Evolutionary conservation across 805 yeast species (phyloP), one percentile per base, ranked within the genome.

Genomic region (Dipodascus albidus): DNA sequence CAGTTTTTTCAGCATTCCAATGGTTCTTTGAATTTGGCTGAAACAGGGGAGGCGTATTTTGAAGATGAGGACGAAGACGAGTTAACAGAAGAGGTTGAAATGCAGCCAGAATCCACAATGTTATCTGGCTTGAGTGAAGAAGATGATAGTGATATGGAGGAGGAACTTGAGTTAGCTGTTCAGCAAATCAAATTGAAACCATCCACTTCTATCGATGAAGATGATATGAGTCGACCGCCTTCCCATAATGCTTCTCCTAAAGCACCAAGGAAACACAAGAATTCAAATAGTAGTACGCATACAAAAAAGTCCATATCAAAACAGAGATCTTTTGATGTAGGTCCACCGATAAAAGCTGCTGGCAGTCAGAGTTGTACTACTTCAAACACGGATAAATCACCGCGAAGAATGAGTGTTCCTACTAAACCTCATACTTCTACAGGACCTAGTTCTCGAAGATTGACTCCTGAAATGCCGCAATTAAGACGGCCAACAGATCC

Each of bases 81-180:
- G 33, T 22, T 57, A 33, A 22, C 44, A 14, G 44, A 38, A 19
- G 44, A 17, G n/a, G 44, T 38, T 4, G 44, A 38, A 14, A 11
- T 38, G 17, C 44, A 38, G 44, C 44, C 44, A n/a, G 44, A n/a
- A 38, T 38, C 44, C 4, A 55, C 50, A 4, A 57, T 57, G 27
- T 49, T 64, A 11, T 66, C 71, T n/a, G 72, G 66, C 47, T 63
- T 68, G 51, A 64, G 69, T 24, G 69, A 67, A 49, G 76, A 71
- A 21, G 75, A 71, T 47, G 72, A 67, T 48, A 66, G 65, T 47
- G 70, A 70, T 47, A 57, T 72, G n/a, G 76, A 69, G 52, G 74
- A 70, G 48, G 70, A 70, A n/a, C 60, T 74, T 54, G 62, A 68
- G 49, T 63, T 64, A 53, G 66, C 70, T 4, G 64, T 67, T 15